Evolutionary conservation across 345 rosid species (phyloP), one percentile per base, ranked within the genome.

Genomic region (Pugionium dolabratum): DNA sequence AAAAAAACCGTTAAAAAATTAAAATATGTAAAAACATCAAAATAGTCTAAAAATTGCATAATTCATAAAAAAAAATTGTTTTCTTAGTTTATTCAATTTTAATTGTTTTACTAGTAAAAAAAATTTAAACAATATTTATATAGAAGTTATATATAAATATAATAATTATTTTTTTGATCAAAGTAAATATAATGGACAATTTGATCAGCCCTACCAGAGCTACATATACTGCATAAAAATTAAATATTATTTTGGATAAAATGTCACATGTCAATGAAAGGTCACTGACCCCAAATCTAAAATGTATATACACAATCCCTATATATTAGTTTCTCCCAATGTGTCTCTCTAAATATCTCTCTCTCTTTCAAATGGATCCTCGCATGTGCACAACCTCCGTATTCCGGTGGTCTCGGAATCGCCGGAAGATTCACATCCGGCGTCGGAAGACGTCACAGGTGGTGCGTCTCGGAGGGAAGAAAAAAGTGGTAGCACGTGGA

Each of bases 381-480:
- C 41, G 59, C 36, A 26, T 40, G 44, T 31, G 56, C 29, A 10
- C 58, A 9, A 55, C 67, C 37, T 37, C 78, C 3, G 10, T 75
- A 18, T 57, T 69, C 62, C 46, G 71, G 18, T 76, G 71, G 54
- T 41, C 71, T 49, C 41, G 68, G 27, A 48, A 44, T 7, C 79
- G 75, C 37, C 81, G 84, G 64, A 79, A 75, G 48, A 40, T 82
- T 36, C 55, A 54, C 25, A 50, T 78, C 4, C 84, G 84, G 0
- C 79, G 84, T 9, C 72, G 89, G 0, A 85, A 82, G 44, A 67
- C 0, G 18, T 18, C 80, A 6, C 83, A 84, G 0, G 69, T 82
- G 1, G 78, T 87, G 7, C 88, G 89, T 7, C 86, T 92, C 0
- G 98, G 98, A 0, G 80, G 86, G 40, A 80, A 62, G 56, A 59